Base-by-base conservation (phyloP, 192 early-diverging fungal genomes). In the Gonapodya sp. region DNA sequence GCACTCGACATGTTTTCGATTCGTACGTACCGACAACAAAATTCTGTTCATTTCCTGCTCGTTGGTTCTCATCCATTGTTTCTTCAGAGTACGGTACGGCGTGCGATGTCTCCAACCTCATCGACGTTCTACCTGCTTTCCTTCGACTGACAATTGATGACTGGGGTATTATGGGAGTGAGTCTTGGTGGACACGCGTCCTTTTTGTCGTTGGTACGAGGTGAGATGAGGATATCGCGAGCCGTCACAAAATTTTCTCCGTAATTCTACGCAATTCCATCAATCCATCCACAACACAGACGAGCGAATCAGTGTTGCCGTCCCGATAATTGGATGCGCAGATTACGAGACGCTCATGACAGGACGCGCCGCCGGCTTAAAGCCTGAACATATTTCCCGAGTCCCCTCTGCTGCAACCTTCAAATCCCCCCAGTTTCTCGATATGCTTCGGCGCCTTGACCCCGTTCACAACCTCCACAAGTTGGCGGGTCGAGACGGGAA, bases 101-200 rank as follows among this genome's bases (percentile, higher is more conserved):
- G 2, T 34, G 81, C 18, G 87, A 87, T 18, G 81, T 88, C 0
- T 85, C 86, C 1, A 85, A 83, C 24, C 64, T 91, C 36, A 87
- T 90, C 33, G 88, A 89, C 80, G 81, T 85, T 0, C 33, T 91
- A 14, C 87, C 87, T 35, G 36, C 75, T n/a, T 87, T 85, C 79
- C 81, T 88, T 14, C 31, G 79, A n/a, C 73, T 64, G 1, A 2
- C 36, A 0, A n/a, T 73, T 31, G n/a, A 35, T 18, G 73, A 80
- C 2, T 91, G 87, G 87, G 88, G 86, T 14, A 83, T 89, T 1
- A 35, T 80, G 24, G 90, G 90, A 1, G 83, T 90, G 24, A 86
- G 85, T 14, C 81, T 91, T 64, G 90, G 90, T 35, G 90, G 88
- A 0, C 88, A 91, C 83, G 80, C 87, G 2, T 73, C 88, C 8